phyloP scores from a whole-genome alignment of 2,329 filamentous ascomycete species.

The Tolypocladium paradoxum region DNA sequence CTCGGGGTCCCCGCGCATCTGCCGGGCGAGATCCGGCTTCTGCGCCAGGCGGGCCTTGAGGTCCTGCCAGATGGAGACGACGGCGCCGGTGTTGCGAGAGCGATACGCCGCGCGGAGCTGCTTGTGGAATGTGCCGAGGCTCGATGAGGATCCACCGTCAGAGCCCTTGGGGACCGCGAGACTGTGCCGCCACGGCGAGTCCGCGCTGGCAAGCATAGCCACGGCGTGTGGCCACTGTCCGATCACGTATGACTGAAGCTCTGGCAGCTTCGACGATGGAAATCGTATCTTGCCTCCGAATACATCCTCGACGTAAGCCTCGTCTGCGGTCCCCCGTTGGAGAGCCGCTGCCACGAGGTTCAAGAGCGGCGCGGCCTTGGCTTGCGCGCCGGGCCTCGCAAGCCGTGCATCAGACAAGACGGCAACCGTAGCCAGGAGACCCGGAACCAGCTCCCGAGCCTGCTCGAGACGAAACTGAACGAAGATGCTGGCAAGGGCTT shows the following conservation, averaged over 20 bases:
- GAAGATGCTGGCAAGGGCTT: conserved; percentile 19
- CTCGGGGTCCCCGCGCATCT: conserved; percentile 21
- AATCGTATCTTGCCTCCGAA: conserved; percentile 9
- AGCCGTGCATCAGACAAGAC: conserved; percentile 17
- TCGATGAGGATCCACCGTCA: not conserved
- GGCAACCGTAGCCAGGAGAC: conserved; percentile 20
- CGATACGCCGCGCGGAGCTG: conserved; percentile 19
- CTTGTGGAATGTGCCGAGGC: conserved; percentile 13
- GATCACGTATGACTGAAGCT: conserved; percentile 15
- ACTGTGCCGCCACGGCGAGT: conserved; percentile 11
- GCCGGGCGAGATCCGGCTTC: conserved; percentile 11
- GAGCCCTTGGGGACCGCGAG: not conserved
- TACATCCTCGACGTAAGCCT: conserved; percentile 8
- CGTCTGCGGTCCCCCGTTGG: conserved; percentile 7
- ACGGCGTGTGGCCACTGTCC: conserved; percentile 17
- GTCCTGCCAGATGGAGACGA: conserved; percentile 22
- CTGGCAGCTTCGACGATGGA: conserved; percentile 7
- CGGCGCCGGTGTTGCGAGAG: conserved; percentile 16
- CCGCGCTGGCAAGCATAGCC: conserved; percentile 12
- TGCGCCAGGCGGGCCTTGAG: conserved; percentile 15
- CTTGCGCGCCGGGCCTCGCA: conserved; percentile 3
- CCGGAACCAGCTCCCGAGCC: conserved; percentile 16
- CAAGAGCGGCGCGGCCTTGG: conserved; percentile 17
- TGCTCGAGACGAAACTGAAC: conserved; percentile 16
- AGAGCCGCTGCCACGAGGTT: conserved; percentile 14